A percentile compares a stretch with the other conserved stretches of the same genome.
Conservation (phyloP, 257 asterid species). For the Mentha longifolia region DNA sequence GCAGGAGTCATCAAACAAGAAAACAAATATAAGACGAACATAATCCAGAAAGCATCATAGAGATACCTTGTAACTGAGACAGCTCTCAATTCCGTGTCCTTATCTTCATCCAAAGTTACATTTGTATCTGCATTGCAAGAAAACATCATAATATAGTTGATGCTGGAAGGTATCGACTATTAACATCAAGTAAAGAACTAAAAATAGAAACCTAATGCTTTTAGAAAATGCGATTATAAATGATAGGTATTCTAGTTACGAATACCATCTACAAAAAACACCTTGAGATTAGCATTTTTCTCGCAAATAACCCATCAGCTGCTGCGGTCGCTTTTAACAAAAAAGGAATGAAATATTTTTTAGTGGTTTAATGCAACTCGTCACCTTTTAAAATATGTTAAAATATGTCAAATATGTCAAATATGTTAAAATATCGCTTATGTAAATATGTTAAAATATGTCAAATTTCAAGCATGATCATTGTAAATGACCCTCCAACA, state of each 20-base stretch:
- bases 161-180: slow-evolving; percentile 24
- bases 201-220: not conserved
- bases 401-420: no score
- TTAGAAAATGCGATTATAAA: not conserved
- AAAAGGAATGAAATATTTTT: not conserved
- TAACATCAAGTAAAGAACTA: slow-evolving; percentile 19
- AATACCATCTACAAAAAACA: not conserved
- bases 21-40: slow-evolving; percentile 14
- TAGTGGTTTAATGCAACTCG: not conserved
- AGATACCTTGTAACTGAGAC: slow-evolving; percentile 64
- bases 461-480: not conserved
- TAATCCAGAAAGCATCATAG: slow-evolving; percentile 30
- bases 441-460: not conserved
- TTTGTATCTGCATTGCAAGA: slow-evolving; percentile 54
- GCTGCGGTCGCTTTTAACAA: not conserved
- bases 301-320: not conserved
- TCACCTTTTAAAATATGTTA: no score
- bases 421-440: no score
- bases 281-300: not conserved
- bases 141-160: slow-evolving; percentile 34
- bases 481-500: not conserved
- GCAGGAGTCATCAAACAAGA: slow-evolving; percentile 22
- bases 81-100: slow-evolving; percentile 50
- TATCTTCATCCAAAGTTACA: slow-evolving; percentile 51
- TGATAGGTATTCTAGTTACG: not conserved